Evolutionary conservation across 345 rosid genomes (phyloP), one percentile per base, ranked within the genome.

Genomic region (Eucalyptus cladocalyx): DNA sequence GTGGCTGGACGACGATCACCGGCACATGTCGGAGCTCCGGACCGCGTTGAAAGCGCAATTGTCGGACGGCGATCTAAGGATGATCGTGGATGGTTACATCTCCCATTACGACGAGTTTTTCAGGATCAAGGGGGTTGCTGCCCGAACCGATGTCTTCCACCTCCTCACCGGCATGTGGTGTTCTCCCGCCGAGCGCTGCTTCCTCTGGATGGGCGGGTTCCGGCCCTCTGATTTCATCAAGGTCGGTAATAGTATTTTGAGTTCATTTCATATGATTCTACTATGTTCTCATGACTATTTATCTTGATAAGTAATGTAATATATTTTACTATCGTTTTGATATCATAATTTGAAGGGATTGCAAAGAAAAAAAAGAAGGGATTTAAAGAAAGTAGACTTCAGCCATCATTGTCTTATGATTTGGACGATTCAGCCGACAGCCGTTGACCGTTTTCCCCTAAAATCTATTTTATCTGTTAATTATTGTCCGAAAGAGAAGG

Each of bases 141-240:
- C 97, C 3, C 96, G 95, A 89, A 89, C 98, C 18, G 99, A 98
- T 67, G 96, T 98, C 43, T 96, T 96, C 87, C 99, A 98, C 90
- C 95, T 98, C 83, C 93, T 96, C 54, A 94, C 96, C 15, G 99
- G 99, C 40, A 95, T 93, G 93, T 98, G 99, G 99, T 91, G 94
- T 16, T 93, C 98, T 10, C 96, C 98, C 7, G 97, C 98, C 1
- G 99, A 98, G 89, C 98, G 99, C 17, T 97, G 99, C 93, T 98
- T 98, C 92, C 96, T 98, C 24, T 98, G 99, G 99, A 97, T 98
- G 94, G 99, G 97, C 15, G 99, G 99, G 30, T 98, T 98, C 83
- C 92, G 97, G 87, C 99, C 99, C 28, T 98, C 99, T 5, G 99
- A 98, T n/a, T 95, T 97, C 49, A 96, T 98, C 94, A 97, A 97